A percentile compares a stretch with the other conserved stretches of the same genome.
Evolutionary conservation across 2,329 filamentous ascomycete genomes (phyloP).

Genomic region (Ilyonectria destructans): DNA sequence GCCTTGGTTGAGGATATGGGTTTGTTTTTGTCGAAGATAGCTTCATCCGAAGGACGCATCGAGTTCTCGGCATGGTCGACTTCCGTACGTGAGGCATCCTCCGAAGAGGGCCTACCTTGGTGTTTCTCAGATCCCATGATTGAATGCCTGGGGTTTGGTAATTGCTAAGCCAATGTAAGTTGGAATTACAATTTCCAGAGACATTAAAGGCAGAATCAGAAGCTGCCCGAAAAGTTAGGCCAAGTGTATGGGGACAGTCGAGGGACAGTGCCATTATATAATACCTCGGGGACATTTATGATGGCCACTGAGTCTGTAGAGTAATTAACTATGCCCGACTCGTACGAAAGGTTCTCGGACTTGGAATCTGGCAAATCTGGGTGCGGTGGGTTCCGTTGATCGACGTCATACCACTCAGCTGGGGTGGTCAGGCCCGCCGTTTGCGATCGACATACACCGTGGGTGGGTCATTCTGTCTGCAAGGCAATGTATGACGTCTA

Average conservation of each 20-base stretch:
- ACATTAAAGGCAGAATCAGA: background rate
- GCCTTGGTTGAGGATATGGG: constrained; percentile 30
- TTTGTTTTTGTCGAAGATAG: constrained; percentile 22
- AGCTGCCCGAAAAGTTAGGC: background rate
- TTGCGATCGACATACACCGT: constrained; percentile 14
- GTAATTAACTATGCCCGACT: background rate
- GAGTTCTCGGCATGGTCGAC: constrained; percentile 34
- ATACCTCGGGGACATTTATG: background rate
- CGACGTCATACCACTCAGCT: constrained; percentile 14
- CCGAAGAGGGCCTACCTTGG: constrained; percentile 17
- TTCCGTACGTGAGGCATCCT: constrained; percentile 31
- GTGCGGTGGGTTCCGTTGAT: background rate
- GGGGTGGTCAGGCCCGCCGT: constrained; percentile 1
- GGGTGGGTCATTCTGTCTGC: constrained; percentile 10
- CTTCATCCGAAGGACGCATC: constrained; percentile 27
- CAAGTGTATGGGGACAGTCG: accelerated
- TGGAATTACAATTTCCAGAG: background rate
- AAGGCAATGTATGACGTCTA: constrained; percentile 14
- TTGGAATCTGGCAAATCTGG: background rate
- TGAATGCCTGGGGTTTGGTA: background rate
- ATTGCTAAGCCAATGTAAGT: background rate
- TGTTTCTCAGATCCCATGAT: constrained; percentile 31
- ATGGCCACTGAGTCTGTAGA: background rate
- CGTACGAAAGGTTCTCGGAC: background rate
- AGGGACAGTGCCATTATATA: constrained; percentile 3